Evolutionary conservation across 768 basidiomycete genomes (phyloP), one percentile per base, ranked within the genome.

Genomic region (Podaxis rugospora): DNA sequence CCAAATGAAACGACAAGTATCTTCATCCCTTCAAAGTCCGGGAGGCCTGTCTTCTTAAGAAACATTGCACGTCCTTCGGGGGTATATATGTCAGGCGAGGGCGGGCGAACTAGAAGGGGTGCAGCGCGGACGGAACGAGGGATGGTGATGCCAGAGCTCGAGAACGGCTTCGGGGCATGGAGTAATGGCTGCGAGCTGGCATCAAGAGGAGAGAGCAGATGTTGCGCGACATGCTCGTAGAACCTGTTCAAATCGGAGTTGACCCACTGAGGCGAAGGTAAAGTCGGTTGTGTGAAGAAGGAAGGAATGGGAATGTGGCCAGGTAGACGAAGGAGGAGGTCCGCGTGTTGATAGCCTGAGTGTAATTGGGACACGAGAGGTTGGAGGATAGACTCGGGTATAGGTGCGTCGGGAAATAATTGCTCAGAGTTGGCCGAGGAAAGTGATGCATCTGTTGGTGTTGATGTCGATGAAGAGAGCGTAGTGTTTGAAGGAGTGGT

Each of bases 1-100:
- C 90, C 90, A 67, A 93, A 93, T 1, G 90, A 92, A 5, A 93
- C 88, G 27, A 92, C 74, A 27, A 92, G 78, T 44, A 93, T 82
- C 66, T 83, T 88, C 2, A 64, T 71, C 4, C 64, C 61, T 0
- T 77, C 71, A 60, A 85, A 77, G 37, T 86, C 83, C 0, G 89
- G 88, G 0, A 93, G 72, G 21, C 88, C 89, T 46, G 90, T 78
- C 1, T 79, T 78, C 1, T 69, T 63, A 3, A 92, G 79, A n/a
- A 92, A 70, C 5, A 67, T 68, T 10, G 76, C 67, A n/a, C 89
- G 80, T 13, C 87, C 87, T 54, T 74, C 69, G 0, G 70, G 64
- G 0, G 83, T 83, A 69, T 88, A 87, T 3, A 86, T 73, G 9
- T 59, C 53, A 1, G 69, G 27, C 66, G 57, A 76, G 0, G 86